Evolutionary conservation across 306 rosid genomes (phyloP), one percentile per base, ranked within the genome.

Genomic region (Ziziphus jujuba): DNA sequence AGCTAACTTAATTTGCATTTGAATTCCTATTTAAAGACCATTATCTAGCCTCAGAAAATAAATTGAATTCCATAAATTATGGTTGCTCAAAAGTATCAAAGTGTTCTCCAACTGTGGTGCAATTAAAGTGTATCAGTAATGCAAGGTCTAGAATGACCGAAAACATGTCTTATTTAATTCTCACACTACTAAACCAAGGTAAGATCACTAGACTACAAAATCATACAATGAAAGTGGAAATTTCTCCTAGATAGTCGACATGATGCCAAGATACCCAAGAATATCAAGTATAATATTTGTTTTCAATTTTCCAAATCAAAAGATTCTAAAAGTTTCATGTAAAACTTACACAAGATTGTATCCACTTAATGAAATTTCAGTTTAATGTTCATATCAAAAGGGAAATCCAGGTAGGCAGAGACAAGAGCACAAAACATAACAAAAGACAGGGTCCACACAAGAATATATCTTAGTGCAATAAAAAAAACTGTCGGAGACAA

Each of bases 371-470:
- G 11, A 24, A 17, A 36, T 43, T 25, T 4, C 49, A 20, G 9
- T 22, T 56, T 16, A 56, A 56, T 22, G 31, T 36, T 50, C 53
- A 52, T 52, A n/a, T 23, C 33, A 7, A 63, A 12, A 5, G 63
- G 63, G 53, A 50, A 40, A 43, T 38, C 56, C 64, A 36, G 28
- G 47, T 69, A 16, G 9, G 54, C 66, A 55, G 22, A 55, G 23
- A 33, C 34, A 71, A 52, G 7, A n/a, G 59, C 34, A 63, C 45
- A 56, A 54, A 54, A 44, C 72, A 70, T 33, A 75, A 33, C 60
- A 17, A 24, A 61, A 63, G 35, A 62, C 36, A 47, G 33, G 49
- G 28, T 43, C 50, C 47, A 34, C 63, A 62, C 56, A 67, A 62
- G 63, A 57, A 19, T 33, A 56, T 21, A 16, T 62, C 66, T 47